Evolutionary conservation across 1,284 basidiomycete species (phyloP).

Genomic region (Tetrapyrgos nigripes): DNA sequence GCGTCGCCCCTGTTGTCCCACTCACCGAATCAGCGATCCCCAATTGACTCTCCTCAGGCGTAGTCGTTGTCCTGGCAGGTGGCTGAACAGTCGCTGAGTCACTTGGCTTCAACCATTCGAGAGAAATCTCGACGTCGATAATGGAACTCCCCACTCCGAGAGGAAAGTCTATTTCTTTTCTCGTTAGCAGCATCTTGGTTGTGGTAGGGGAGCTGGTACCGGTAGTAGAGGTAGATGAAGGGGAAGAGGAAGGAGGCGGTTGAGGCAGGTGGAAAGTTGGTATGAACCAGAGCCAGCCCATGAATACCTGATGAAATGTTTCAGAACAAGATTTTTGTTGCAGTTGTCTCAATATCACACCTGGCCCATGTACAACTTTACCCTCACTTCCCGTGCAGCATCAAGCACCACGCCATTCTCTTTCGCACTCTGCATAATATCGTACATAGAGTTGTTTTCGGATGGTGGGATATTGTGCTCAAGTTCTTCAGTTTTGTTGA

Average conservation of each 20-base stretch:
- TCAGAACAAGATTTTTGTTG: conserved; percentile 1
- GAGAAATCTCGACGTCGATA: conserved; percentile 65
- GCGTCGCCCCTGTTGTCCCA: conserved; percentile 24
- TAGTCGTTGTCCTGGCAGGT: conserved; percentile 28
- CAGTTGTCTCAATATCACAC: conserved; percentile 39
- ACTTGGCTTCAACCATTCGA: conserved; percentile 45
- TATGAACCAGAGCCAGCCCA: conserved; percentile 87
- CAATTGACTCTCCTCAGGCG: conserved; percentile 24
- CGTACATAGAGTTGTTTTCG: conserved; percentile 51
- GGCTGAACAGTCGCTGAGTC: conserved; percentile 31
- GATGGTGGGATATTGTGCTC: conserved; percentile 33
- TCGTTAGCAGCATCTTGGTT: conserved; percentile 46
- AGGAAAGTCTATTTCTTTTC: conserved; percentile 78
- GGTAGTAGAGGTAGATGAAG: conserved; percentile 18
- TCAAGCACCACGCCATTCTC: conserved; percentile 66
- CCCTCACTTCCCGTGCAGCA: conserved; percentile 73
- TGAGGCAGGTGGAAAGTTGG: conserved; percentile 80
- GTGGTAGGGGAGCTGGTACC: conserved; percentile 11
- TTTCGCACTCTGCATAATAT: conserved; percentile 37
- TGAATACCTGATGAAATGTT: conserved; percentile 56
- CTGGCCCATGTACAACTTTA: conserved; percentile 81
- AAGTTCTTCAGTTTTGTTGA: conserved; percentile 10
- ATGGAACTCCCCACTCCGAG: conserved; percentile 72
- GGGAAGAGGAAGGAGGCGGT: conserved; percentile 38
- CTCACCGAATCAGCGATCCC: conserved; percentile 14